Conservation (phyloP, 1,284 basidiomycete species). For the Moesziomyces globuligerus region DNA sequence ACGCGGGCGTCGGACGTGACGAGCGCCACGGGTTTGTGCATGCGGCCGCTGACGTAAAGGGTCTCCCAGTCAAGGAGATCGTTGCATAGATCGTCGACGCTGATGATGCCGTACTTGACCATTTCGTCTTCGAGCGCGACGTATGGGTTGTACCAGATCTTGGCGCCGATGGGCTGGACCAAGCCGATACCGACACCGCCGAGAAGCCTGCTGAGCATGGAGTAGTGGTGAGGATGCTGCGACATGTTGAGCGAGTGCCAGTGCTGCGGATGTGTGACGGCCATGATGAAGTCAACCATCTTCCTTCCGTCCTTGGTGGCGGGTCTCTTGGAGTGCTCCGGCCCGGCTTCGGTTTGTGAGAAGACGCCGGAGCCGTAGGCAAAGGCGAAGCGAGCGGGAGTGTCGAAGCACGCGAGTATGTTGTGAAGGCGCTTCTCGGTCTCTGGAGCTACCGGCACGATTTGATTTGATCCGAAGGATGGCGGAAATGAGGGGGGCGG, state of each 20-base stretch:
- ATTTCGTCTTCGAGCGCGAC: slow-evolving; percentile 71
- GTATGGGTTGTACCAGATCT: slow-evolving; percentile 77
- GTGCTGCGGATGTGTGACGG: slow-evolving; percentile 87
- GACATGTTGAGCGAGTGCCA: slow-evolving; percentile 96
- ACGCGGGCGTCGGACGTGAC: slow-evolving; percentile 79
- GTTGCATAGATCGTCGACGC: slow-evolving; percentile 84
- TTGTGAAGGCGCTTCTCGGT: slow-evolving; percentile 28
- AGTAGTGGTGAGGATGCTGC: slow-evolving; percentile 89
- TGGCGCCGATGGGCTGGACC: slow-evolving; percentile 83
- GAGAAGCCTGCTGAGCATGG: slow-evolving; percentile 80
- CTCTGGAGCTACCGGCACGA: slow-evolving; percentile 46
- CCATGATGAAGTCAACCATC: slow-evolving; percentile 95
- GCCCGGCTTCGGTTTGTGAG: slow-evolving; percentile 77
- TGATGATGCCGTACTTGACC: slow-evolving; percentile 98
- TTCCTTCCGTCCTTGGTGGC: slow-evolving; percentile 49
- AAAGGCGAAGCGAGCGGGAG: slow-evolving; percentile 89
- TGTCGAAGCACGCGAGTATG: slow-evolving; percentile 71
- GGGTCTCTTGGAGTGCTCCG: slow-evolving; percentile 67
- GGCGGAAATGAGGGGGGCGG: slow-evolving; percentile 48
- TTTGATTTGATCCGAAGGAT: slow-evolving; percentile 57
- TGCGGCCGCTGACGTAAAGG: slow-evolving; percentile 91
- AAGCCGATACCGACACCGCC: slow-evolving; percentile 81
- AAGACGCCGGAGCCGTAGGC: slow-evolving; percentile 96
- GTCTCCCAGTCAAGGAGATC: slow-evolving; percentile 93
- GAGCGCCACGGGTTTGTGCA: slow-evolving; percentile 83